A percentile compares a stretch with the other conserved stretches of the same genome.
Evolutionary conservation across 2,329 filamentous ascomycete genomes (phyloP).

Genomic region (Diaporthe ilicicola): DNA sequence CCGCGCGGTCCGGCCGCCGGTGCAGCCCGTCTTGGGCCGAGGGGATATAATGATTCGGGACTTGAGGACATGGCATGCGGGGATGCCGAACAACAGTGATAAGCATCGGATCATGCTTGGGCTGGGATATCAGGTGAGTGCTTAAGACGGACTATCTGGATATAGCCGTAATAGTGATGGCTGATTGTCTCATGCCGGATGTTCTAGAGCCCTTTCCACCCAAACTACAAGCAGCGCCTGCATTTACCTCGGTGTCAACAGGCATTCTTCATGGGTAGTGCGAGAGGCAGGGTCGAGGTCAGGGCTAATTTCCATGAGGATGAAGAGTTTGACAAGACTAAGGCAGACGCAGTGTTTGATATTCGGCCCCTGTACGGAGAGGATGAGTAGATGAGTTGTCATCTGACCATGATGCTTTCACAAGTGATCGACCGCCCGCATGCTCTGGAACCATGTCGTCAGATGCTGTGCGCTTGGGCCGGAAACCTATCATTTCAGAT

Average conservation of each 20-base stretch:
- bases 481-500: too few relatives aligned
- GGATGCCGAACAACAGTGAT: conserved; percentile 43
- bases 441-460: not conserved
- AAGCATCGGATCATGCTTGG: conserved; percentile 41
- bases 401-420: not conserved
- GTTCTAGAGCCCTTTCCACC: conserved; percentile 34
- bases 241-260: conserved; percentile 35
- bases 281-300: conserved; percentile 33
- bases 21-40: conserved; percentile 37
- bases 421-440: too few relatives aligned
- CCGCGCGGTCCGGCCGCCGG: conserved; percentile 38
- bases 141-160: not conserved
- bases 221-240: conserved; percentile 36
- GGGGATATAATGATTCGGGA: conserved; percentile 44
- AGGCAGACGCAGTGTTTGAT: conserved; percentile 32
- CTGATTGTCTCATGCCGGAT: not conserved
- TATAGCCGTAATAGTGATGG: not conserved
- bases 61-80: conserved; percentile 43
- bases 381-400: not conserved
- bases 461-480: too few relatives aligned
- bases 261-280: conserved; percentile 34
- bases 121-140: conserved; percentile 38
- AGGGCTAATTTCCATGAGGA: conserved; percentile 35
- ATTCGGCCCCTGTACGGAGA: conserved; percentile 27
- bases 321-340: conserved; percentile 29